phyloP scores from a whole-genome alignment of 495 filamentous ascomycete genomes.

The Terfezia claveryi region DNA sequence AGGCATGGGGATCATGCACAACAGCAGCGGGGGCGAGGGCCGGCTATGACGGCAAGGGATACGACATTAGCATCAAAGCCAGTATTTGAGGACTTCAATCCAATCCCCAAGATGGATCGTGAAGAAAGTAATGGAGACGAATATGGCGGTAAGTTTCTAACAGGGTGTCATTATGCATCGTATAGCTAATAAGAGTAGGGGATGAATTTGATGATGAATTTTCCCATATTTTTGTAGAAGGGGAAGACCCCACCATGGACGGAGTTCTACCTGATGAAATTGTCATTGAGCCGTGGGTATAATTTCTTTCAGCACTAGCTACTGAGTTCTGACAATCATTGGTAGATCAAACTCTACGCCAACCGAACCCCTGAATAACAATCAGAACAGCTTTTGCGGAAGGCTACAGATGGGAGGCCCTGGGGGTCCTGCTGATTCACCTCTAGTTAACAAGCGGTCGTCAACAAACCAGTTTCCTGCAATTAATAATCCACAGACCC shows the following conservation, averaged over 20 bases:
- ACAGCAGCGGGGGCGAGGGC: too few species aligned
- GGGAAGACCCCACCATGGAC: conserved; percentile 7
- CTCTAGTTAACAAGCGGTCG: neutral
- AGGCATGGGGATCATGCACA: conserved; percentile 5
- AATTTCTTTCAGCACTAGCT: too few species aligned
- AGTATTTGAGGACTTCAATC: conserved; percentile 1
- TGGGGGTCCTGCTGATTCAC: neutral
- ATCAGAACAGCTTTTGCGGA: neutral
- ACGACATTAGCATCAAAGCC: too few species aligned
- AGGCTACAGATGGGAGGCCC: neutral
- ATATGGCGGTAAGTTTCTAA: conserved; percentile 11
- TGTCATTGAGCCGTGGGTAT: conserved; percentile 1
- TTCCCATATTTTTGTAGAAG: conserved; percentile 14
- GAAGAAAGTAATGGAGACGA: conserved; percentile 10
- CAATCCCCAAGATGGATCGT: neutral
- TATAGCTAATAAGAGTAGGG: neutral
- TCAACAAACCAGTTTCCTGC: neutral
- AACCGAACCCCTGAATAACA: too few species aligned
- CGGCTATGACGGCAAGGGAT: too few species aligned
- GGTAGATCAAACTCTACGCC: too few species aligned
- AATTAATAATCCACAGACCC: neutral
- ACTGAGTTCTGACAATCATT: too few species aligned
- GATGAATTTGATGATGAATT: conserved; percentile 16
- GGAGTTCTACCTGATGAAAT: conserved; percentile 16
- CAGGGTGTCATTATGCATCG: neutral